phyloP scores from a whole-genome alignment of 352 stramenopile genomes.

The Globisporangium uncinulatum region DNA sequence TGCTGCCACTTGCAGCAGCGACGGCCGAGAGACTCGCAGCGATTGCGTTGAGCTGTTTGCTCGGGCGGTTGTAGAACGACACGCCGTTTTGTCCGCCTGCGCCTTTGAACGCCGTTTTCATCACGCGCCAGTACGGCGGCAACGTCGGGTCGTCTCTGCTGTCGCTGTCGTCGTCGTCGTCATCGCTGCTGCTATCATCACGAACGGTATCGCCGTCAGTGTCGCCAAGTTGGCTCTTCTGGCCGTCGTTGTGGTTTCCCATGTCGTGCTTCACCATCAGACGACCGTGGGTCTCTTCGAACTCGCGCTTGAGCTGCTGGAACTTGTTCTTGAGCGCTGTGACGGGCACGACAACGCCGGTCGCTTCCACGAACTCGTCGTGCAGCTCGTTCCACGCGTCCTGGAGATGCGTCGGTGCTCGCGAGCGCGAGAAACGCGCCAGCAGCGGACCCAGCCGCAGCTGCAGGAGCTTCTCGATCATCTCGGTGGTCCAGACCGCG shows the following conservation, averaged over 20 bases:
- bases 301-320: constrained; percentile 16
- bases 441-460: constrained; percentile 7
- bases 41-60: not conserved
- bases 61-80: not conserved
- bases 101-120: constrained; percentile 4
- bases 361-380: constrained; percentile 7
- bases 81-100: constrained; percentile 1
- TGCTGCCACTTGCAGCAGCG: too few species aligned
- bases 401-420: constrained; percentile 7
- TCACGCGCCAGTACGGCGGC: constrained; percentile 4
- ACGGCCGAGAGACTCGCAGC: too few species aligned
- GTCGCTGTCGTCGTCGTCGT: not conserved
- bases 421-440: constrained; percentile 3
- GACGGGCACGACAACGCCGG: constrained; percentile 6
- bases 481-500: constrained; percentile 3
- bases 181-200: too few species aligned
- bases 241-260: too few species aligned
- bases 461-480: constrained; percentile 10
- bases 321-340: constrained; percentile 15
- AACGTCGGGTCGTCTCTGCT: not conserved
- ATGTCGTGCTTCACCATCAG: not conserved
- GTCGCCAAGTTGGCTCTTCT: not conserved
- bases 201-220: too few species aligned
- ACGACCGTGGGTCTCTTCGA: constrained; percentile 1
- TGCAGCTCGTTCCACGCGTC: constrained; percentile 11